phyloP scores from a whole-genome alignment of 768 basidiomycete species.

The Chiua virens region DNA sequence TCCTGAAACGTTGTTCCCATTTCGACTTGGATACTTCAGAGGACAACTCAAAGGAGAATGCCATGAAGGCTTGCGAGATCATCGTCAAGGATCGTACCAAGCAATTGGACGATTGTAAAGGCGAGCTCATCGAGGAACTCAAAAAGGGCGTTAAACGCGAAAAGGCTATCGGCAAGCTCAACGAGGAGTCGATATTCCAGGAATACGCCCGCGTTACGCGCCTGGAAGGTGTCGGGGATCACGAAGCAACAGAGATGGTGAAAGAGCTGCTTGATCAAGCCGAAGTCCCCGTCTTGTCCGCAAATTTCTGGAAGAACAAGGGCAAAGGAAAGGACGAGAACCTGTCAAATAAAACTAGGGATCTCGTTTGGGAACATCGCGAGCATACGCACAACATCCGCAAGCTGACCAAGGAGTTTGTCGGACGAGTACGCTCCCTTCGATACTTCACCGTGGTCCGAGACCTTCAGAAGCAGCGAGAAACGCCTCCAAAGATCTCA shows the following conservation, averaged over 20 bases:
- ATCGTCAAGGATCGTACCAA: slow-evolving; percentile 80
- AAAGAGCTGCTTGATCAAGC: slow-evolving; percentile 61
- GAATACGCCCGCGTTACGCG: slow-evolving; percentile 72
- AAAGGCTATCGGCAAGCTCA: slow-evolving; percentile 59
- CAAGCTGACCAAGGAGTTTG: slow-evolving; percentile 81
- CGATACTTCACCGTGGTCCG: slow-evolving; percentile 92
- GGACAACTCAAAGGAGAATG: slow-evolving; percentile 57
- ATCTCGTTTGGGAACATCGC: slow-evolving; percentile 75
- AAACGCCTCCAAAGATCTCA: slow-evolving; percentile 53
- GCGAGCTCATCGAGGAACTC: slow-evolving; percentile 67
- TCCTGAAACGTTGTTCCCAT: slow-evolving; percentile 93
- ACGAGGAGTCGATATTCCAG: slow-evolving; percentile 75
- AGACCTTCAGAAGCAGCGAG: slow-evolving; percentile 77
- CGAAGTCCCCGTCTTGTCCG: slow-evolving; percentile 40
- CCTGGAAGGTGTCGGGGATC: slow-evolving; percentile 68
- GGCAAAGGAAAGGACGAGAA: slow-evolving; percentile 55
- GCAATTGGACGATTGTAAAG: slow-evolving; percentile 78
- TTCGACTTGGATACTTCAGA: slow-evolving; percentile 77
- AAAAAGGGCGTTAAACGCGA: slow-evolving; percentile 67
- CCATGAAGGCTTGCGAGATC: slow-evolving; percentile 90
- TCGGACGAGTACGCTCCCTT: slow-evolving; percentile 84
- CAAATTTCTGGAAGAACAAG: slow-evolving; percentile 38
- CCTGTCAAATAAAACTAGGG: slow-evolving; percentile 56
- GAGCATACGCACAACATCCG: slow-evolving; percentile 87
- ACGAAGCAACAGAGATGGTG: slow-evolving; percentile 68